Percentiles rank a stretch among this genome's conserved stretches.
These are phyloP conservation scores for Pleurotus sapidus DNA, from an alignment of 768 basidiomycete genomes.

Conservation along the genomic window DNA sequence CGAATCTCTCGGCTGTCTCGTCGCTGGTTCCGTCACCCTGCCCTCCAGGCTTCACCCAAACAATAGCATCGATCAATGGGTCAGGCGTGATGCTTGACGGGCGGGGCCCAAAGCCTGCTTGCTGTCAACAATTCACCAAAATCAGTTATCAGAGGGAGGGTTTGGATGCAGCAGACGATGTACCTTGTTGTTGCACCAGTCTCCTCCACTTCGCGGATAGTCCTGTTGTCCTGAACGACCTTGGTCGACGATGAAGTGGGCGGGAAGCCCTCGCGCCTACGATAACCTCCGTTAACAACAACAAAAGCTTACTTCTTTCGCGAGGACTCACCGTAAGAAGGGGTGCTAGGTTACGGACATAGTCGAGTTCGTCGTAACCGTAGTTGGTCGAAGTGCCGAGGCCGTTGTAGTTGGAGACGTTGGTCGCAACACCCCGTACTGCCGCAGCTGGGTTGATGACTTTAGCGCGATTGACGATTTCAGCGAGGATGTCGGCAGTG, in stretches of 20 bases:
- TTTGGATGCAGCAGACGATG: not conserved
- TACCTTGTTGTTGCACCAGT: slow-evolving; percentile 8
- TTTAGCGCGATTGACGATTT: slow-evolving; percentile 23
- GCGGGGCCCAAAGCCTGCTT: slow-evolving; percentile 31
- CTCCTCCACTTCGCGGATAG: slow-evolving; percentile 1
- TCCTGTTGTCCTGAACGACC: slow-evolving; percentile 4
- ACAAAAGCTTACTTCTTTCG: too few species aligned
- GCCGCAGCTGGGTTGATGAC: slow-evolving; percentile 20
- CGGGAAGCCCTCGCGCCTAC: slow-evolving; percentile 3
- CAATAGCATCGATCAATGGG: slow-evolving; percentile 30
- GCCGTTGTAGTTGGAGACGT: slow-evolving; percentile 33
- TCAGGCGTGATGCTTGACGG: slow-evolving; percentile 28
- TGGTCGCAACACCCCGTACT: slow-evolving; percentile 28
- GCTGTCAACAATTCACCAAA: not conserved
- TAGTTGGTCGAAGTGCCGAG: slow-evolving; percentile 23
- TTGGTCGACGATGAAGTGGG: slow-evolving; percentile 6
- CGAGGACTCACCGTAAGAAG: slow-evolving; percentile 17
- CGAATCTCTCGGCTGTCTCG: slow-evolving; percentile 26
- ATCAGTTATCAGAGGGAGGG: too few species aligned
- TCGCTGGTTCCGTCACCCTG: slow-evolving; percentile 37
- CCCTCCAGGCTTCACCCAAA: slow-evolving; percentile 41
- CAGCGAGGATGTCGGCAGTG: slow-evolving; percentile 24
- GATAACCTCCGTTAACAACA: too few species aligned
- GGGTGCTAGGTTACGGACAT: slow-evolving; percentile 25
- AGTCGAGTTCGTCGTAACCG: slow-evolving; percentile 29